Evolutionary conservation across 192 early-diverging fungal species (phyloP), one percentile per base, ranked within the genome.

Genomic region (Podila clonocystis): DNA sequence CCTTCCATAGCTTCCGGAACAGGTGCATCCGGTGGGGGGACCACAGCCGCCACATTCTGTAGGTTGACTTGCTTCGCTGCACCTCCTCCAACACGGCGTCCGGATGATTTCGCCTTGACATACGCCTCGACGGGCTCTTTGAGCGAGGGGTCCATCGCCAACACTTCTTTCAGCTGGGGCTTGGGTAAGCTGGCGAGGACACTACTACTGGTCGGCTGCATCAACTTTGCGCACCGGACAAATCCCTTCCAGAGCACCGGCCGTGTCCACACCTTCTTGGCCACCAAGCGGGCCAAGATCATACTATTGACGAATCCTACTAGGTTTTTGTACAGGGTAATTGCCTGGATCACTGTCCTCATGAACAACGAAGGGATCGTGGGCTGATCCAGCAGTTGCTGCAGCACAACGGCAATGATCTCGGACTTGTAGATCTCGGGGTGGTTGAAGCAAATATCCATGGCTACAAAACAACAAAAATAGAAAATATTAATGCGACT

Each of bases 181-280:
- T 69, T 77, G 6, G 82, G 82, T 34, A 83, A 58, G 57, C 64
- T 76, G 19, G 75, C 71, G 5, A 83, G 67, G 11, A 83, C 75
- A 63, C 68, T 69, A 11, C 67, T 36, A 29, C 74, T 77, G 24
- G 61, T 78, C 2, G 82, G 82, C 52, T 65, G 71, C 61, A 63
- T 85, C 75, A 93, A 84, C 67, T 88, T 84, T 34, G 84, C 86
- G 68, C 90, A 92, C 26, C 87, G 83, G 4, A 94, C 82, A 74
- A 94, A 95, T 24, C 94, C 94, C 63, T 91, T 89, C 94, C 94
- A 95, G 1, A 95, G 84, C 34, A 87, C 89, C 12, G 84, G 82
- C 24, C 87, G 77, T 4, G 68, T 83, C 94, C 94, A 95, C 9
- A 95, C 86, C 50, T 90, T 82, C 72, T 91, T 93, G 24, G 72